Evolutionary conservation across 2,329 filamentous ascomycete species (phyloP), one percentile per base, ranked within the genome.

Genomic region (Penicillium oxalicum): DNA sequence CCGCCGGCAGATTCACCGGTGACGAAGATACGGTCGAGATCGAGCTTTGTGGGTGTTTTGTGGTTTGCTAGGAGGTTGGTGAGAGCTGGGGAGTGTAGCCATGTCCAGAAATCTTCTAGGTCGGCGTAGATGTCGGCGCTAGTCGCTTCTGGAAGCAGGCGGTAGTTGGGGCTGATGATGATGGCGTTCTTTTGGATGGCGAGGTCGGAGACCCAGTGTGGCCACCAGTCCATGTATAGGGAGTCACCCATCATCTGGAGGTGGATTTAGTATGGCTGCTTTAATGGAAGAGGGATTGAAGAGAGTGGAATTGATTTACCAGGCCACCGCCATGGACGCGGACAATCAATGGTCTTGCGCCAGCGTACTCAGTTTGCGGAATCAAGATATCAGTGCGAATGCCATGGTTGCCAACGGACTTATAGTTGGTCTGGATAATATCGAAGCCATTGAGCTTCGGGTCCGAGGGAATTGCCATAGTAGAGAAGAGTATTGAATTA

Each of bases 261-360:
- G 2, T 35, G 8, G 25, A 50, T 51, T 58, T n/a, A 53, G 25
- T 18, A 13, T 24, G 12, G 13, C n/a, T 41, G 6, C 27, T 24
- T 13, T n/a, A 5, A 9, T 41, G 1, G 27, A 18, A 3, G 40
- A 13, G n/a, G 4, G 3, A 11, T 18, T 11, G 24, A n/a, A 33
- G 49, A 11, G 40, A 24, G 40, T 4, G 5, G 12, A 13, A 4
- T 24, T 41, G 27, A 12, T 28, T 55, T 62, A 72, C 70, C 43
- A 76, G 60, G 9, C 67, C 70, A 18, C 74, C 74, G 13, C 74
- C 73, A 38, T 76, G 74, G 44, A 71, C 74, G 34, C 68, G 70
- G 27, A 75, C 59, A 9, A 74, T 61, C 0, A 74, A 42, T 0
- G 73, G 72, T 40, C 68, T 62, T 47, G 66, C 67, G 7, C 67